Conservation (phyloP, 2,329 filamentous ascomycete species). For the Coleophoma eucalyptorum region DNA sequence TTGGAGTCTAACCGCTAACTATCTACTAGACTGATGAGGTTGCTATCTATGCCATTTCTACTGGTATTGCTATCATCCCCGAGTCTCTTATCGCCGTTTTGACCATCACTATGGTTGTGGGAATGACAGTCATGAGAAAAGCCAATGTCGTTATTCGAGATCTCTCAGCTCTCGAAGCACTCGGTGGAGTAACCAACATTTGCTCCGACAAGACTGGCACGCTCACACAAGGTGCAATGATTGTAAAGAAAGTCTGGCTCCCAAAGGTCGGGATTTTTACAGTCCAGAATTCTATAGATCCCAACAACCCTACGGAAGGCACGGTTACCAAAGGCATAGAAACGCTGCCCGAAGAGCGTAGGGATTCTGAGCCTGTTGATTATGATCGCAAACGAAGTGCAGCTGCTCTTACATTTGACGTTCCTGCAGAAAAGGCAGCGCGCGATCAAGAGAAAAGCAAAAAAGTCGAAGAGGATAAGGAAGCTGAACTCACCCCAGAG, state of each 20-base stretch:
- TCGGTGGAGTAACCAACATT: conserved; percentile 69
- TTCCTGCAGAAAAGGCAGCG: conserved; percentile 43
- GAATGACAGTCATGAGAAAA: conserved; percentile 41
- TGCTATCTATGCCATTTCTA: conserved; percentile 26
- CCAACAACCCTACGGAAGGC: conserved; percentile 51
- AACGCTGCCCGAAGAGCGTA: conserved; percentile 16
- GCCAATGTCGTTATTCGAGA: conserved; percentile 43
- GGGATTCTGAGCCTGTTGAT: conserved; percentile 43
- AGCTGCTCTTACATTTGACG: conserved; percentile 57
- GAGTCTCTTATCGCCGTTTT: conserved; percentile 51
- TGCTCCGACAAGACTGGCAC: conserved; percentile 79
- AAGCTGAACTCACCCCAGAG: conserved; percentile 36
- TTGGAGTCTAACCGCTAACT: background rate
- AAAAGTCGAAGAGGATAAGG: conserved; percentile 13
- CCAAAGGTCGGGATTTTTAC: conserved; percentile 47
- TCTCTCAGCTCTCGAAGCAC: conserved; percentile 54
- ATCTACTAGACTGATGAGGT: conserved; percentile 15
- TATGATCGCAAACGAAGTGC: conserved; percentile 57
- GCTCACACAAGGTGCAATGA: conserved; percentile 55
- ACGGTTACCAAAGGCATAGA: conserved; percentile 31
- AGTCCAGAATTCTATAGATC: conserved; percentile 47
- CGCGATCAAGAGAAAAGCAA: conserved; percentile 24
- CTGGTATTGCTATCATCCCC: conserved; percentile 54
- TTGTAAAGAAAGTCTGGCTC: conserved; percentile 54
- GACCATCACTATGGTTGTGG: conserved; percentile 50